Evolutionary conservation across 257 asterid genomes (phyloP).

Genomic region (Jacaranda copaia): DNA sequence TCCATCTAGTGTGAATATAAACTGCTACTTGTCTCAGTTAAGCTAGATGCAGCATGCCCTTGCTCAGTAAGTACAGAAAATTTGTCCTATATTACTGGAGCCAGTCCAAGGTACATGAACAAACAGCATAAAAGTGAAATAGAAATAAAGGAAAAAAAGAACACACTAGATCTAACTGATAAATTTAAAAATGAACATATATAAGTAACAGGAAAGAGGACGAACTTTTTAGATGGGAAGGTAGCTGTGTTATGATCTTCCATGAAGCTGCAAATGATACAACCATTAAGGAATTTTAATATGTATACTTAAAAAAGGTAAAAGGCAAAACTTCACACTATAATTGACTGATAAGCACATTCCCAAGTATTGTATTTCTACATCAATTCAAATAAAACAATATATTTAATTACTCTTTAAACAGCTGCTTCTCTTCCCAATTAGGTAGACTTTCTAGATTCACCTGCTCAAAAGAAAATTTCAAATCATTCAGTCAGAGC

Average conservation of each 20-base stretch:
- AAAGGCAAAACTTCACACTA: not conserved
- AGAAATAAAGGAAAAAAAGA: not conserved
- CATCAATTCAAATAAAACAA: conserved; percentile 10
- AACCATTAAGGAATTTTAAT: conserved; percentile 20
- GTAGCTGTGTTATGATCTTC: conserved; percentile 99
- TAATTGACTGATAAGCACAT: not conserved
- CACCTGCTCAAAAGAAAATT: conserved; percentile 58
- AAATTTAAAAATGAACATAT: conserved; percentile 5
- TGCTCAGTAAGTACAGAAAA: not conserved
- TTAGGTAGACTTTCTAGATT: conserved; percentile 91
- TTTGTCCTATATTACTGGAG: not conserved
- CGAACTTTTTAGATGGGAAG: conserved; percentile 96
- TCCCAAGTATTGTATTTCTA: conserved; percentile 8
- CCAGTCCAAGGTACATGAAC: not conserved
- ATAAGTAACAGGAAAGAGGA: conserved; percentile 32
- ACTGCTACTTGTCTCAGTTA: conserved; percentile 6
- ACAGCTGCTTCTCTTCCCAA: conserved; percentile 97
- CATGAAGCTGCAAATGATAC: conserved; percentile 76
- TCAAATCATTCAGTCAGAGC: conserved; percentile 23
- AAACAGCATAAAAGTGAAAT: not conserved
- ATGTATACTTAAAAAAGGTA: not conserved
- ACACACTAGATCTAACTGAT: not conserved
- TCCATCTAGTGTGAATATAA: not conserved
- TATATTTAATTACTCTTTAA: conserved; percentile 72
- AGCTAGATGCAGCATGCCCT: conserved; percentile 1